Conservation (phyloP, 176 grass and related monocot genomes). For the Avena atlantica region DNA sequence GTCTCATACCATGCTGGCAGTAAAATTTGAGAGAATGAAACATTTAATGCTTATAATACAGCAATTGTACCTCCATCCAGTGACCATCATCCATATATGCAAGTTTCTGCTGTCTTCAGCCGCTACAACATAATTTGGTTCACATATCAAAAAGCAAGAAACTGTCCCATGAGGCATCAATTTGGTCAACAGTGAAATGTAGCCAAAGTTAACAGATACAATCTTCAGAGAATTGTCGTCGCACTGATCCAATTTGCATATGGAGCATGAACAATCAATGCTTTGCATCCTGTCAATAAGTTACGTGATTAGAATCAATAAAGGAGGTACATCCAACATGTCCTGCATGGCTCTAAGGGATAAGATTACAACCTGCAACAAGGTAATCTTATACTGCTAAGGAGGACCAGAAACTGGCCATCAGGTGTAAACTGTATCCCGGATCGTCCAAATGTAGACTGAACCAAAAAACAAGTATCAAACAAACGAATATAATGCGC, state of each 20-base stretch:
- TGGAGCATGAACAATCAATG: conserved; percentile 64
- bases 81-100: conserved; percentile 81
- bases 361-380: conserved; percentile 81
- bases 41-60: conserved; percentile 28
- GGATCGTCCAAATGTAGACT: conserved; percentile 66
- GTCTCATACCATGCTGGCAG: conserved; percentile 6
- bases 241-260: conserved; percentile 56
- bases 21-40: conserved; percentile 19
- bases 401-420: conserved; percentile 64
- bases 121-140: conserved; percentile 78
- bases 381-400: conserved; percentile 64
- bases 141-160: conserved; percentile 71
- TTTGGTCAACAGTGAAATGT: conserved; percentile 65
- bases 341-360: conserved; percentile 25
- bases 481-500: conserved; percentile 14
- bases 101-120: conserved; percentile 67
- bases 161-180: conserved; percentile 63
- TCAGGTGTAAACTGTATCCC: conserved; percentile 81
- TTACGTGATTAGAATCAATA: conserved; percentile 44
- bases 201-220: conserved; percentile 74
- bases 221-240: conserved; percentile 73
- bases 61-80: conserved; percentile 72
- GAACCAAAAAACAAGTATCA: conserved; percentile 40
- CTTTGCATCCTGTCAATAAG: conserved; percentile 59
- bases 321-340: conserved; percentile 38